Evolutionary conservation across 2,329 filamentous ascomycete genomes (phyloP), one percentile per base, ranked within the genome.

Genomic region (Aaosphaeria pasadenensis): DNA sequence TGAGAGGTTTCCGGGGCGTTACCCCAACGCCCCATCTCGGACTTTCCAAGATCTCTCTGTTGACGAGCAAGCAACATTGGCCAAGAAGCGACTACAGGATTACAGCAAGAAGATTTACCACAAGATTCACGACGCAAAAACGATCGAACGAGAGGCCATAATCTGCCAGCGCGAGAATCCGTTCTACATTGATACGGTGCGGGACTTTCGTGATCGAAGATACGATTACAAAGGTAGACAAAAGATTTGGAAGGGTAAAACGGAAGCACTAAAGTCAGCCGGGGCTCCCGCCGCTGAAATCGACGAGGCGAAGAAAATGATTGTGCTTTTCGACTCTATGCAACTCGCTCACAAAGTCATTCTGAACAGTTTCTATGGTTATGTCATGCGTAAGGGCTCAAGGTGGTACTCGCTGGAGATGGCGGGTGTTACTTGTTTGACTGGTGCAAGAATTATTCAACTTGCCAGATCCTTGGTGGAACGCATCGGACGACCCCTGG

Each of bases 21-120:
- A 75, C 38, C 84, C 89, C 1, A 88, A 86, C 53, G 81, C 83
- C 6, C 86, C 89, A 1, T 70, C 75, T 52, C 80, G 90, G 48
- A 82, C 84, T 0, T 99, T 96, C 61, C 84, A 91, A 53, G 90
- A 97, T 13, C 75, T 99, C 13, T 77, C 83, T 13, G 71, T 80
- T 2, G 91, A 96, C 49, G 94, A 99, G 63, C 92, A 95, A 71
- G 86, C 91, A 0, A 74, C 64, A 1, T 77, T 94, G 33, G 79
- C 95, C 43, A 87, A 90, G 58, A 99, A 97, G 65, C 85, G 94
- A 32, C 75, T 99, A 42, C 90, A 92, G 55, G 81, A 91, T 32
- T 99, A 95, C 74, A 95, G 90, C 63, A 95, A 97, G 70, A 99
- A 99, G 73, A 95, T 99, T 54, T 99, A 99, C 67, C 94, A 99